Conservation (phyloP, 2,329 filamentous ascomycete genomes). For the Fusarium newnesense region DNA sequence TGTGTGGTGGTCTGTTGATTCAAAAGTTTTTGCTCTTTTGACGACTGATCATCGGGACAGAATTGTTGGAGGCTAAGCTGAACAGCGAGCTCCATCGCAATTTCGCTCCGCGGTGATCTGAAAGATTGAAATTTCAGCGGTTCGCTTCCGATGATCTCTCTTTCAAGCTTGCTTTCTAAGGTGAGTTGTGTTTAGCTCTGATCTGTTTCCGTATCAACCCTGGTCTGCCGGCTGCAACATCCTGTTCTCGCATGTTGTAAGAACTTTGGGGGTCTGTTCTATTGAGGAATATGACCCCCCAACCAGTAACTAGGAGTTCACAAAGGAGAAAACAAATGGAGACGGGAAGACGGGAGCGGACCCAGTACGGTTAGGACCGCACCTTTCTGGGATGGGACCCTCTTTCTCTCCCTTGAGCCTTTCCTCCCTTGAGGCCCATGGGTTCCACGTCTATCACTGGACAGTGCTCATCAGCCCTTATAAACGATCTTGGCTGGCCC, state of each 20-base stretch:
- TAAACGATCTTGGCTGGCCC: conserved; percentile 33
- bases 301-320: conserved; percentile 15
- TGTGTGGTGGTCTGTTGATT: conserved; percentile 15
- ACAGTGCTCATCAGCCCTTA: conserved; percentile 27
- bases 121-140: conserved; percentile 24
- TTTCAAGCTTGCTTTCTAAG: conserved; percentile 16
- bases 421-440: conserved; percentile 20
- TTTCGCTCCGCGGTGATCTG: conserved; percentile 33
- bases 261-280: not conserved
- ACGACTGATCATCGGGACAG: conserved; percentile 27
- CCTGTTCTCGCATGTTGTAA: not conserved
- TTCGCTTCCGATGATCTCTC: conserved; percentile 18
- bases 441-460: conserved; percentile 32
- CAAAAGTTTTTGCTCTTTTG: not conserved
- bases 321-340: conserved; percentile 39
- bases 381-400: conserved; percentile 23
- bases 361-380: conserved; percentile 44
- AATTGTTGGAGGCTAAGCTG: conserved; percentile 23
- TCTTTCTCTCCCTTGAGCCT: conserved; percentile 24
- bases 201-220: not conserved
- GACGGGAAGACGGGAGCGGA: conserved; percentile 45
- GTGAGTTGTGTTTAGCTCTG: conserved; percentile 28
- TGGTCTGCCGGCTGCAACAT: not conserved
- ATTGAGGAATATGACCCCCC: conserved; percentile 17
- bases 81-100: conserved; percentile 36